Evolutionary conservation across 1,284 basidiomycete genomes (phyloP).

Genomic region (Ceratobasidium sp.): DNA sequence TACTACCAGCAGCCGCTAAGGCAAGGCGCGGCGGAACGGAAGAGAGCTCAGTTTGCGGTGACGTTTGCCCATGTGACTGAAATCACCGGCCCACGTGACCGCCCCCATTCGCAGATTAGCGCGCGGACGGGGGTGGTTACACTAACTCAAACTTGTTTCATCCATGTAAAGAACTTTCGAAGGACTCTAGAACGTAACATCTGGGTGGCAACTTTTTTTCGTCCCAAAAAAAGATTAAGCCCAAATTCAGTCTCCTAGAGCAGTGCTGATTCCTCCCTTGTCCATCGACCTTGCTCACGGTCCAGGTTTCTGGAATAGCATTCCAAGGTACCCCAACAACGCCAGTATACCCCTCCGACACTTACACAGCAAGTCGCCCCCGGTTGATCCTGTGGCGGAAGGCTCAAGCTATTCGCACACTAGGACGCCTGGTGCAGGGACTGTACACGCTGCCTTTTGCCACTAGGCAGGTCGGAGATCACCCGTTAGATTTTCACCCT

Average conservation of each 20-base stretch:
- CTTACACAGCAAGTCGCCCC: not conserved
- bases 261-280: not conserved
- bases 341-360: not conserved
- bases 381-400: not conserved
- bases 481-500: not conserved
- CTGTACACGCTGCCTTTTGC: not conserved
- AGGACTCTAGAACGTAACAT: constrained; percentile 44
- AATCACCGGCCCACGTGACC: not conserved
- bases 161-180: not conserved
- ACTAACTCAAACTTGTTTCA: not conserved
- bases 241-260: not conserved
- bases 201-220: constrained; percentile 53
- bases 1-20: too few species aligned
- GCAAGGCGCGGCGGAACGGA: too few species aligned
- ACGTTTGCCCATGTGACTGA: not conserved
- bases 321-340: not conserved
- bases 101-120: not conserved
- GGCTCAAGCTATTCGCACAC: not conserved
- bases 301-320: not conserved
- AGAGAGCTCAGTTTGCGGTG: not conserved
- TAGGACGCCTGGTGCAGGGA: not conserved
- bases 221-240: constrained; percentile 71
- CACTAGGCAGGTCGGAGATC: not conserved
- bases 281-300: not conserved
- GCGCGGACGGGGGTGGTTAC: too few species aligned